A percentile compares a stretch with the other conserved stretches of the same genome.
phyloP scores from a whole-genome alignment of 306 rosid species.

The Albizia julibrissin region DNA sequence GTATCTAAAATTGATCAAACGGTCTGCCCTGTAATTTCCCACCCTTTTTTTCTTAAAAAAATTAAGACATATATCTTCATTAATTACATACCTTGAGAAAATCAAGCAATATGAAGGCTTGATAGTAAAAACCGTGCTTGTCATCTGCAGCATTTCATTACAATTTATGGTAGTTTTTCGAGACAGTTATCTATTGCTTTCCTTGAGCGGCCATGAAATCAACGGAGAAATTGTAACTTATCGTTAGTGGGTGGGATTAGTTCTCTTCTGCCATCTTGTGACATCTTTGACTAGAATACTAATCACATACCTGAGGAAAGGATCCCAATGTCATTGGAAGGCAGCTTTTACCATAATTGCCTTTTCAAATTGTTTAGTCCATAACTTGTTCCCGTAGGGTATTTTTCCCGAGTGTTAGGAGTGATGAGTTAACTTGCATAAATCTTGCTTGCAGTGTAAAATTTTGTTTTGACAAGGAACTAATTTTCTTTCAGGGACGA shows the following conservation, averaged over 20 bases:
- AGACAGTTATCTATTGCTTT: constrained; percentile 14
- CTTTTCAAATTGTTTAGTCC: constrained; percentile 1
- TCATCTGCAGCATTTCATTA: constrained; percentile 15
- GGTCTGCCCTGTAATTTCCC: constrained; percentile 4
- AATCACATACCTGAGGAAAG: not conserved
- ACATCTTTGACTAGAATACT: constrained; percentile 9
- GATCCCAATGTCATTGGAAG: not conserved
- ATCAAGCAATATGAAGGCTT: not conserved
- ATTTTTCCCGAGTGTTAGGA: not conserved
- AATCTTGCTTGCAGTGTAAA: not conserved
- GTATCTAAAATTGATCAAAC: not conserved
- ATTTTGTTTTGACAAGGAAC: constrained; percentile 19
- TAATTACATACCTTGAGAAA: constrained; percentile 16
- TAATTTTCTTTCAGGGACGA: constrained; percentile 66
- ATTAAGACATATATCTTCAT: not conserved
- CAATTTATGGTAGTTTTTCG: constrained; percentile 11
- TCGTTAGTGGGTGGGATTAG: constrained; percentile 4
- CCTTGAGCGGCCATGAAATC: constrained; percentile 3
- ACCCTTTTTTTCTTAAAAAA: not conserved
- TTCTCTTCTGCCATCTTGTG: constrained; percentile 20
- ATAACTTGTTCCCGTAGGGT: not conserved
- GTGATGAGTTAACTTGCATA: not conserved
- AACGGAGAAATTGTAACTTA: constrained; percentile 4
- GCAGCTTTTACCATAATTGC: not conserved
- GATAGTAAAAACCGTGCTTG: not conserved